Conservation (phyloP, 2,329 filamentous ascomycete species). For the Blastomyces gilchristii region DNA sequence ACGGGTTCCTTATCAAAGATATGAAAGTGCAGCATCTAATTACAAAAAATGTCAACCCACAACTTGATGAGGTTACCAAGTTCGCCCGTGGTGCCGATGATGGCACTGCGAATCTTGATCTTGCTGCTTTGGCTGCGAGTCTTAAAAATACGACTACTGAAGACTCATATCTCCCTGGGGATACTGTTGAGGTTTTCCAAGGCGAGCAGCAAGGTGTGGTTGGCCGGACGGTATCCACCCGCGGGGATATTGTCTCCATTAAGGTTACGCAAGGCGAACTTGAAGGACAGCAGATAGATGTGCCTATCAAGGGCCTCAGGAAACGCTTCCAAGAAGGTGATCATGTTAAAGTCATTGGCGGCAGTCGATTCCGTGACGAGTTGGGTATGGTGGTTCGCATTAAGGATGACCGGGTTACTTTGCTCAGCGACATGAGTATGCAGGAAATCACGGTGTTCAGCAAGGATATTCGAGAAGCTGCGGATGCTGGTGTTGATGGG, state of each 20-base stretch:
- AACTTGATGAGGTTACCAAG: slow-evolving; percentile 87
- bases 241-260: slow-evolving; percentile 85
- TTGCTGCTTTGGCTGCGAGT: slow-evolving; percentile 80
- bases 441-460: slow-evolving; percentile 95
- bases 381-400: slow-evolving; percentile 96
- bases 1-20: slow-evolving; percentile 88
- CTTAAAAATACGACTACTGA: slow-evolving; percentile 73
- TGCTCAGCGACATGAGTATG: slow-evolving; percentile 86
- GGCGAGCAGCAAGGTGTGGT: slow-evolving; percentile 89
- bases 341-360: slow-evolving; percentile 96
- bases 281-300: slow-evolving; percentile 74
- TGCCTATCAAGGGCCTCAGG: slow-evolving; percentile 80
- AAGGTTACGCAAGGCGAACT: slow-evolving; percentile 74
- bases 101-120: slow-evolving; percentile 84
- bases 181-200: slow-evolving; percentile 92
- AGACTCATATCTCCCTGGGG: slow-evolving; percentile 79
- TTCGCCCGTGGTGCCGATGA: slow-evolving; percentile 84
- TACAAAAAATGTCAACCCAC: slow-evolving; percentile 86
- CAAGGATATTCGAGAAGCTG: slow-evolving; percentile 87
- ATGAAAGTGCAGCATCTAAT: slow-evolving; percentile 78
- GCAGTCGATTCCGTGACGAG: slow-evolving; percentile 87
- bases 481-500: slow-evolving; percentile 78
- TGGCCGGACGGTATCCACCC: slow-evolving; percentile 75
- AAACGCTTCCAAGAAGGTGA: slow-evolving; percentile 91
- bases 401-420: slow-evolving; percentile 79